Conservation (phyloP, 2,329 filamentous ascomycete genomes). For the Stagonosporopsis chrysanthemi region DNA sequence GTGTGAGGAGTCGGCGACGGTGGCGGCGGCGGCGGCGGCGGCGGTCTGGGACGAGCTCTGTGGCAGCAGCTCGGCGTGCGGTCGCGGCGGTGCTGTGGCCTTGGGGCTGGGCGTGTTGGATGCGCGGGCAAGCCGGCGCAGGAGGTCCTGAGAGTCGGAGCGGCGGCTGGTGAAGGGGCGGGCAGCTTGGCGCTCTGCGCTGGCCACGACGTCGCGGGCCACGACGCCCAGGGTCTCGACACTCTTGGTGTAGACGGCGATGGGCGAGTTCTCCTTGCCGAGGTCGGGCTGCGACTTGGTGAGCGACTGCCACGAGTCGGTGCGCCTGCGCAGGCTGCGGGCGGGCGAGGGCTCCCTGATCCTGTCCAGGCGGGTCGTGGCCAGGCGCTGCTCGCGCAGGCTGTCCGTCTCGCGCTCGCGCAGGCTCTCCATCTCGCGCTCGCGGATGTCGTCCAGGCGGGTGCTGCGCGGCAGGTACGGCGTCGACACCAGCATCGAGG, state of each 20-base stretch:
- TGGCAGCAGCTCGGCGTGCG: too few species aligned
- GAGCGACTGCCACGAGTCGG: constrained; percentile 32
- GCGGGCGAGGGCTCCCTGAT: constrained; percentile 33
- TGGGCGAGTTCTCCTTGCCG: constrained; percentile 41
- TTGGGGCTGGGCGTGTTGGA: constrained; percentile 58
- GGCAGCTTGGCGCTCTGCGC: constrained; percentile 31
- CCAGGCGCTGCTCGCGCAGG: constrained; percentile 45
- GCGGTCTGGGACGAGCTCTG: too few species aligned
- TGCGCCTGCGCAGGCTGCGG: constrained; percentile 29
- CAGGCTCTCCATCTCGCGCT: too few species aligned
- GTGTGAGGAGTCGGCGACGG: constrained; percentile 6
- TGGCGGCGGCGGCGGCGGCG: too few species aligned
- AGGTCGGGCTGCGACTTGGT: constrained; percentile 39
- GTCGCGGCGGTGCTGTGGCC: constrained; percentile 28
- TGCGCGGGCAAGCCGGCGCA: constrained; percentile 55
- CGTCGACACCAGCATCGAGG: constrained; percentile 58
- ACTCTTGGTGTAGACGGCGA: constrained; percentile 45
- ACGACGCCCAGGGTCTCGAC: constrained; percentile 43
- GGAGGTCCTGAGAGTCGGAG: constrained; percentile 55
- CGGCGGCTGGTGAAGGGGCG: constrained; percentile 43
- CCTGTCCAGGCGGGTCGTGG: constrained; percentile 43
- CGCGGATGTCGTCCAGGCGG: constrained; percentile 53
- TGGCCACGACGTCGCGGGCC: constrained; percentile 37
- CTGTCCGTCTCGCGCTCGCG: too few species aligned
- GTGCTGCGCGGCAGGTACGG: constrained; percentile 54